Conservation (phyloP, 768 basidiomycete genomes). For the Leucosporidium scottii region DNA sequence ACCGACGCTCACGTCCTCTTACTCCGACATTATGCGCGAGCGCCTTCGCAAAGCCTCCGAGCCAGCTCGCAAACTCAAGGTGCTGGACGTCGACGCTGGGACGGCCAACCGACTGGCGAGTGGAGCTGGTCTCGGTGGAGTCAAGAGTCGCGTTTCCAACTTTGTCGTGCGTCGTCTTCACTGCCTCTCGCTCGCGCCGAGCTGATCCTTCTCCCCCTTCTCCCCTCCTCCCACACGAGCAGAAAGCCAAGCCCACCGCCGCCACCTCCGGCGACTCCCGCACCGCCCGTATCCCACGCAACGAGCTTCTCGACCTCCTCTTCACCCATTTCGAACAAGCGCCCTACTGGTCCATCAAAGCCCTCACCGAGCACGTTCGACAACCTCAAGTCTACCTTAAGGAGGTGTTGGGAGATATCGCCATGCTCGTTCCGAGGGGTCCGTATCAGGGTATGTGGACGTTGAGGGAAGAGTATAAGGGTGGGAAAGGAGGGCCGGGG, state of each 20-base stretch:
- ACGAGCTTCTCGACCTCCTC: slow-evolving; percentile 76
- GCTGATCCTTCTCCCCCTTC: background rate
- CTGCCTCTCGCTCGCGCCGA: background rate
- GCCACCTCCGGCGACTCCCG: background rate
- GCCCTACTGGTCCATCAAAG: slow-evolving; percentile 73
- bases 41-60: slow-evolving; percentile 35
- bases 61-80: slow-evolving; percentile 34
- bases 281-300: slow-evolving; percentile 76
- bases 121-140: slow-evolving; percentile 19
- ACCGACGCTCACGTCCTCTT: slow-evolving; percentile 24
- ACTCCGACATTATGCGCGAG: slow-evolving; percentile 35
- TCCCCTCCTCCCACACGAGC: background rate
- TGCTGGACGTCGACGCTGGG: slow-evolving; percentile 32
- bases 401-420: slow-evolving; percentile 70
- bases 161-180: slow-evolving; percentile 28
- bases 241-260: slow-evolving; percentile 12
- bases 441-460: slow-evolving; percentile 59
- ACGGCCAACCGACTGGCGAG: slow-evolving; percentile 31
- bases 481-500: too few relatives aligned
- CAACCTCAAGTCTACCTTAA: slow-evolving; percentile 83
- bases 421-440: slow-evolving; percentile 66
- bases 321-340: slow-evolving; percentile 70
- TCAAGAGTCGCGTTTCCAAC: slow-evolving; percentile 28
- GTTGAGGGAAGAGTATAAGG: too few relatives aligned
- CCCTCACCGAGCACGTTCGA: slow-evolving; percentile 68